Evolutionary conservation across 305 asterid species (phyloP).

Genomic region (Stenogyne calaminthoides): DNA sequence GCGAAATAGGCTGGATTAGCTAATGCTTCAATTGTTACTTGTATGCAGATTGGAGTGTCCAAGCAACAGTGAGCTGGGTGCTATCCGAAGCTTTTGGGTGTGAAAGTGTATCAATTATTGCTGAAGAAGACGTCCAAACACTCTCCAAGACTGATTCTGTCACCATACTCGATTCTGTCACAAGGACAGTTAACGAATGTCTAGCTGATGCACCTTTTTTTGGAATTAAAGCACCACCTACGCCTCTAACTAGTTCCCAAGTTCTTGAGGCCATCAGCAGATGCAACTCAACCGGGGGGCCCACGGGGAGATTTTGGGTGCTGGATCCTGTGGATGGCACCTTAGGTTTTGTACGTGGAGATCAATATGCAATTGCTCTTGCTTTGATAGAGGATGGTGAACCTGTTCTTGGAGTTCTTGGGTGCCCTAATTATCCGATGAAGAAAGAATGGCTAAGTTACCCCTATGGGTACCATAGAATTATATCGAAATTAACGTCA

Average conservation of each 20-base stretch:
- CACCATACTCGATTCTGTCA: slow-evolving; percentile 51
- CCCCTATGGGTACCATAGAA: slow-evolving; percentile 57
- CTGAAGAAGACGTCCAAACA: slow-evolving; percentile 77
- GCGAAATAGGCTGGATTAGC: too few species aligned
- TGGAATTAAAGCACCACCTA: slow-evolving; percentile 50
- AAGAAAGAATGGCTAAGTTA: slow-evolving; percentile 68
- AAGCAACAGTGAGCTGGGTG: slow-evolving; percentile 83
- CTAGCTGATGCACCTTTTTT: slow-evolving; percentile 58
- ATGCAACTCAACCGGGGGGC: slow-evolving; percentile 65
- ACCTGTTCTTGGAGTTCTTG: slow-evolving; percentile 85
- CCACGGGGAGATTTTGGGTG: slow-evolving; percentile 73
- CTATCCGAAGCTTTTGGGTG: slow-evolving; percentile 61
- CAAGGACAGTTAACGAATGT: slow-evolving; percentile 56
- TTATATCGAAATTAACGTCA: slow-evolving; percentile 47
- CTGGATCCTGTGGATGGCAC: slow-evolving; percentile 86
- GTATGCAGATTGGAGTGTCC: slow-evolving; percentile 90
- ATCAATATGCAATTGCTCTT: slow-evolving; percentile 84
- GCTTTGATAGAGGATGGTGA: slow-evolving; percentile 78
- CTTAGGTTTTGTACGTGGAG: slow-evolving; percentile 75
- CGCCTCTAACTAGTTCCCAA: slow-evolving; percentile 46
- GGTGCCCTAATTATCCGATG: slow-evolving; percentile 88
- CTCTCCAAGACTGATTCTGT: slow-evolving; percentile 53
- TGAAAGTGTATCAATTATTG: slow-evolving; percentile 58
- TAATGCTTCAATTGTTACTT: slow-evolving; percentile 30
- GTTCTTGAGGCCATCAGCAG: slow-evolving; percentile 67